Percentiles rank a stretch among this genome's conserved stretches.
Evolutionary conservation across 495 filamentous ascomycete genomes (phyloP).

Genomic region (Penicillium antarcticum): DNA sequence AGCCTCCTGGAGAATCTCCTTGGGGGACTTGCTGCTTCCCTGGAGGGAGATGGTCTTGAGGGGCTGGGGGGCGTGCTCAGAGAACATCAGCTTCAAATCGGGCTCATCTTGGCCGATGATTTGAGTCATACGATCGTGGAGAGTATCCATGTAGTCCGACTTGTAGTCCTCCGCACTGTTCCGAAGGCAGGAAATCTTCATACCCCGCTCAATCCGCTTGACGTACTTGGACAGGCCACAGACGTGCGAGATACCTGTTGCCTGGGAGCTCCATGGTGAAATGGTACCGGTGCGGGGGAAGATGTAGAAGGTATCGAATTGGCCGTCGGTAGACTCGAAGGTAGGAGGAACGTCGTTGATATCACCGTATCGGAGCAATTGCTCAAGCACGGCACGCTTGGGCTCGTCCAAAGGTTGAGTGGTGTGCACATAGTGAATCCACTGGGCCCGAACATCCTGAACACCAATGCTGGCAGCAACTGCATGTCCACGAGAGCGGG

Average conservation of each 20-base stretch:
- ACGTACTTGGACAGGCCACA: slow-evolving; percentile 73
- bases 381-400: slow-evolving; percentile 49
- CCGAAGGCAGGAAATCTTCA: slow-evolving; percentile 60
- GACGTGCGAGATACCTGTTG: slow-evolving; percentile 89
- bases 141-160: slow-evolving; percentile 61
- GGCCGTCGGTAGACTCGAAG: slow-evolving; percentile 39
- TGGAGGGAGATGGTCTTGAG: slow-evolving; percentile 72
- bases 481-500: slow-evolving; percentile 49
- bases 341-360: slow-evolving; percentile 44
- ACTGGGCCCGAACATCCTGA: slow-evolving; percentile 56
- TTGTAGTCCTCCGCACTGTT: slow-evolving; percentile 31
- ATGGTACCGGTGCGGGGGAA: slow-evolving; percentile 78
- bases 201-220: slow-evolving; percentile 83
- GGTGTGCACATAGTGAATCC: slow-evolving; percentile 61
- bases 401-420: slow-evolving; percentile 35
- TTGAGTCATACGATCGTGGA: slow-evolving; percentile 95
- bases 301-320: slow-evolving; percentile 61
- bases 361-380: slow-evolving; percentile 63
- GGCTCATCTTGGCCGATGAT: slow-evolving; percentile 62
- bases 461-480: slow-evolving; percentile 53
- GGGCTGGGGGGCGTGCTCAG: slow-evolving; percentile 64
- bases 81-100: slow-evolving; percentile 71
- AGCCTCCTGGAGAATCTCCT: slow-evolving; percentile 71
- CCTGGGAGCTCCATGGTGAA: slow-evolving; percentile 96
- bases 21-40: slow-evolving; percentile 55